Evolutionary conservation across 441 rosid species (phyloP).

Genomic region (Codiaeum variegatum): DNA sequence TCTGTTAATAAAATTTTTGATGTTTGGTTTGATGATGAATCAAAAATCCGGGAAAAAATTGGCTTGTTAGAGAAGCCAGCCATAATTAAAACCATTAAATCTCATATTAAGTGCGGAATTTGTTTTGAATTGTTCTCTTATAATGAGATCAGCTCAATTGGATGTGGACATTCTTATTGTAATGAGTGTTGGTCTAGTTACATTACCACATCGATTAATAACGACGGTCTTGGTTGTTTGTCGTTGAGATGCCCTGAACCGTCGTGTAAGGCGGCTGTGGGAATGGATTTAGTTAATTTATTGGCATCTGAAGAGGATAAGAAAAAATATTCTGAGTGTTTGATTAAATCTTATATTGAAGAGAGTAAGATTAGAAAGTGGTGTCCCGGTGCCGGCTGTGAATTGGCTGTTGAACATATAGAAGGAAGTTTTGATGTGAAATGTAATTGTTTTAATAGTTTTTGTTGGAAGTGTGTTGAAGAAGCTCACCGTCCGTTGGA

Average conservation of each 20-base stretch:
- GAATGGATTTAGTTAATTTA: conserved; percentile 41
- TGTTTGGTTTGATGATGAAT: conserved; percentile 32
- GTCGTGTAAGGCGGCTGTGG: conserved; percentile 49
- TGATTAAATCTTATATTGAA: conserved; percentile 57
- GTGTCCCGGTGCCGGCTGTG: conserved; percentile 69
- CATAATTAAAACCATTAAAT: not conserved
- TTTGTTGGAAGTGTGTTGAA: conserved; percentile 72
- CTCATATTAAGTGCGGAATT: conserved; percentile 30
- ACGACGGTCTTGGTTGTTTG: conserved; percentile 61
- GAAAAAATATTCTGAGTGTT: conserved; percentile 39
- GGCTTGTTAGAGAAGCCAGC: conserved; percentile 14
- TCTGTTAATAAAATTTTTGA: conserved; percentile 23
- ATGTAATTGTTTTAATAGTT: conserved; percentile 48
- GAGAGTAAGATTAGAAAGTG: conserved; percentile 49
- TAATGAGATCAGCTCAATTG: conserved; percentile 22
- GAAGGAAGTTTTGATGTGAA: conserved; percentile 45
- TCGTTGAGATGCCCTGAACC: conserved; percentile 63
- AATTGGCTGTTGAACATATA: conserved; percentile 38
- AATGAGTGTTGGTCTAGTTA: conserved; percentile 38
- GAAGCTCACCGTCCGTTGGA: conserved; percentile 82
- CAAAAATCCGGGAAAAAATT: conserved; percentile 19
- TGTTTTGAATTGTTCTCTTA: conserved; percentile 34
- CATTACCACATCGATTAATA: conserved; percentile 44
- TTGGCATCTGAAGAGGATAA: conserved; percentile 41
- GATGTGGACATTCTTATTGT: conserved; percentile 47